Base-by-base conservation (phyloP, 2,329 filamentous ascomycete genomes). In the Exophiala dermatitidis region DNA sequence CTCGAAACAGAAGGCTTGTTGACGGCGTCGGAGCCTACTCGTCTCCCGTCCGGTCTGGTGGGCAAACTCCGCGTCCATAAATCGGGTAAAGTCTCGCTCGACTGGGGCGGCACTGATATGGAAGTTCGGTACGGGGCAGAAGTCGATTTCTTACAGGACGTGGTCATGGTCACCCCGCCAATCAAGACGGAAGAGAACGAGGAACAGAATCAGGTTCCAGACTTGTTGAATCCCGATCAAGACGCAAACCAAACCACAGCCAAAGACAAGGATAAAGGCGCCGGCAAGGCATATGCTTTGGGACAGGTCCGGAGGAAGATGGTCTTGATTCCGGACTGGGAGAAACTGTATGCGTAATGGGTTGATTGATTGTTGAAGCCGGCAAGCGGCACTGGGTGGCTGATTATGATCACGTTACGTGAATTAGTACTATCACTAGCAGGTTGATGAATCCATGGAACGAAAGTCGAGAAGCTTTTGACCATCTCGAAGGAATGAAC, bases 281-380 rank as follows among this genome's bases (percentile, higher is more conserved):
- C 31, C 47, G 64, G 67, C 12, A 65, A 67, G 52, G 74, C 77
- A 36, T 76, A 76, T 67, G 76, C 76, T 2, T 78, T 84, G 71
- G 82, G 81, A 5, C 76, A 81, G 62, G 72, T 84, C n/a, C 79
- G 77, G 66, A 79, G 78, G 50, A 84, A 83, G 67, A 83, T 84
- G 63, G 78, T 84, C 1, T 77, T 83, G 33, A 78, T 74, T 47
- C 82, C 82, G 9, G 75, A 84, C 64, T 83, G 80, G 77, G 71
- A 72, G 44, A 71, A 75, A 61, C 74, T 83, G 56, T 66, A 76
- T 51, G 66, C 19, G 19, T 19, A 19, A 19, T 19, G 19, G 19
- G 19, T 19, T 19, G 19, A 19, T 19, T 19, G 19, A 19, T 19
- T 19, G 19, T 19, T 19, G 19, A 19, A 19, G 19, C 19, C 19